A percentile compares a stretch with the other conserved stretches of the same genome.
These are phyloP conservation scores for Boletellus deceptivus DNA, from an alignment of 1,284 basidiomycete genomes.

Conservation along the genomic window DNA sequence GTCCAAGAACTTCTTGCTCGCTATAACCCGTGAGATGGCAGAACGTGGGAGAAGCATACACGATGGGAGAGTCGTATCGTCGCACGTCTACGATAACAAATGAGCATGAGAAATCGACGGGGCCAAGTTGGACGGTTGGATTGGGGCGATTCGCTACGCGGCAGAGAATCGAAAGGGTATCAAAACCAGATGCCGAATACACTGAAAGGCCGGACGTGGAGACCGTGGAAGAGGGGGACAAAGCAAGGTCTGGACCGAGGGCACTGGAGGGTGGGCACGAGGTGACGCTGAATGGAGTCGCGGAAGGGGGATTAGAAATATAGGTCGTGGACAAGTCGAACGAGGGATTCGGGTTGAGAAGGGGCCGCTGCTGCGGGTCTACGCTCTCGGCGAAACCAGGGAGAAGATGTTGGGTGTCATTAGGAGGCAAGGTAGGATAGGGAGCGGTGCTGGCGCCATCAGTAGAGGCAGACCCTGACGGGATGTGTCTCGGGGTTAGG, in stretches of 20 bases:
- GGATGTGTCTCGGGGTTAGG: slow-evolving; percentile 14
- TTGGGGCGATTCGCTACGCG: slow-evolving; percentile 74
- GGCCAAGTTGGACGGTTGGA: slow-evolving; percentile 79
- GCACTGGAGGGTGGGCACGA: slow-evolving; percentile 11
- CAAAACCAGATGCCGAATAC: slow-evolving; percentile 90
- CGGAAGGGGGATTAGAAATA: slow-evolving; percentile 1
- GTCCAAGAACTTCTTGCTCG: slow-evolving; percentile 78
- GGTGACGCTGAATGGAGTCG: background rate
- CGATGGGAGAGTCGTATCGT: slow-evolving; percentile 78
- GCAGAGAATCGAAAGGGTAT: slow-evolving; percentile 80
- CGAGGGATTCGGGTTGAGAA: slow-evolving; percentile 7
- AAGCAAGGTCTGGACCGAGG: slow-evolving; percentile 2
- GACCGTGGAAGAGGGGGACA: slow-evolving; percentile 4
- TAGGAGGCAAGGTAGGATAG: background rate
- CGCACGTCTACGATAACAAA: slow-evolving; percentile 88
- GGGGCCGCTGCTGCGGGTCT: slow-evolving; percentile 6
- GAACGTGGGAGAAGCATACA: slow-evolving; percentile 85
- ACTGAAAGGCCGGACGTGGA: slow-evolving; percentile 44
- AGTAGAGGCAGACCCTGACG: background rate
- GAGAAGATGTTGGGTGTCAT: background rate
- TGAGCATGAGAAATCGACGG: slow-evolving; percentile 87
- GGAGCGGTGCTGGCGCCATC: slow-evolving; percentile 1
- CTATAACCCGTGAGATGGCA: slow-evolving; percentile 81
- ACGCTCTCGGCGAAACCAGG: background rate
- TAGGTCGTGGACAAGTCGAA: background rate